phyloP scores from a whole-genome alignment of 164 flowering plant genomes.

The Annona cherimola region DNA sequence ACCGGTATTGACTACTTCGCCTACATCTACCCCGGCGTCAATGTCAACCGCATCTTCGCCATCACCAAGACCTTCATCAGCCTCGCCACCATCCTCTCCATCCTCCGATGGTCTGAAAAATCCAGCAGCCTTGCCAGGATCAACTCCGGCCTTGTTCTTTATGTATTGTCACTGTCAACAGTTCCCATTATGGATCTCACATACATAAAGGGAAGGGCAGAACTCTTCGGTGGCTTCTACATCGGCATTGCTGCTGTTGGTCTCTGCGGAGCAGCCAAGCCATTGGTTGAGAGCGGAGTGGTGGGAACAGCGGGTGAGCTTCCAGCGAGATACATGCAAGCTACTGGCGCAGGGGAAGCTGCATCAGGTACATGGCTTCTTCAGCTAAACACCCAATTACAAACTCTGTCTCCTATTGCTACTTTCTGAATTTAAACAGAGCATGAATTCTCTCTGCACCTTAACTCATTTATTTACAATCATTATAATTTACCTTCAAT shows the following conservation, averaged over 20 bases:
- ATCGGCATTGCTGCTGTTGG: slow-evolving; percentile 52
- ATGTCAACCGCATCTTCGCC: slow-evolving; percentile 80
- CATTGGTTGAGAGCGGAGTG: slow-evolving; percentile 73
- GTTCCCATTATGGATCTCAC: slow-evolving; percentile 70
- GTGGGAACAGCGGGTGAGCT: slow-evolving; percentile 89
- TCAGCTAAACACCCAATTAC: too few species aligned
- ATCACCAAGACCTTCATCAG: slow-evolving; percentile 63
- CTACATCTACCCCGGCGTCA: slow-evolving; percentile 70
- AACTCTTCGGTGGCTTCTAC: slow-evolving; percentile 57
- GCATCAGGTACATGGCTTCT: slow-evolving; percentile 58
- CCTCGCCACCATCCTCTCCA: slow-evolving; percentile 35
- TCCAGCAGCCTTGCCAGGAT: slow-evolving; percentile 45
- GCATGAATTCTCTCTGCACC: too few species aligned
- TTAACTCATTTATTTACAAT: too few species aligned
- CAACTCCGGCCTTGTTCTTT: slow-evolving; percentile 61
- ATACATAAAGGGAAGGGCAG: slow-evolving; percentile 61
- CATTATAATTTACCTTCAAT: too few species aligned
- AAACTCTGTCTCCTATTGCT: too few species aligned
- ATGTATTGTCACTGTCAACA: slow-evolving; percentile 43
- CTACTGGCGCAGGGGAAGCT: slow-evolving; percentile 88
- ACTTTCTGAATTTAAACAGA: too few species aligned
- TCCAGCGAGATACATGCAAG: slow-evolving; percentile 91
- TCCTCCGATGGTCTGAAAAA: slow-evolving; percentile 46
- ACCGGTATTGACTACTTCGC: slow-evolving; percentile 95
- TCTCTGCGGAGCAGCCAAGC: slow-evolving; percentile 70